Percentiles rank a stretch among this genome's conserved stretches.
phyloP scores from a whole-genome alignment of 73 alveolate species.

The Symbiodinium pilosum region DNA sequence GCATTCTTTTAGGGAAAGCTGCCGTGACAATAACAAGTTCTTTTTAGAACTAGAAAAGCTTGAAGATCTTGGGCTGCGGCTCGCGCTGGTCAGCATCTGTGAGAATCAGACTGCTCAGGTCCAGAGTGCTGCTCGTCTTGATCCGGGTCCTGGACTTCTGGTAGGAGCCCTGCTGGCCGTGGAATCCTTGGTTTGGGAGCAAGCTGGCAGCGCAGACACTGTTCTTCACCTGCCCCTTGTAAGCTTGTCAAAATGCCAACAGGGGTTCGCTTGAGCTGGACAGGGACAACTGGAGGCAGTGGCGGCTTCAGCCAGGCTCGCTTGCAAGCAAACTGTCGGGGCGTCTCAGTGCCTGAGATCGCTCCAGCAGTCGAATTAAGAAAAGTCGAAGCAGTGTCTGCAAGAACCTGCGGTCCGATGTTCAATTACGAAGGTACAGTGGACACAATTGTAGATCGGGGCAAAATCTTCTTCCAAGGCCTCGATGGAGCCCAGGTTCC shows the following conservation, averaged over 20 bases:
- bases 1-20: background rate
- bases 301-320: slow-evolving; percentile 63
- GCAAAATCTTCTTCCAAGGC: slow-evolving; percentile 41
- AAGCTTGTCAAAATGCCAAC: background rate
- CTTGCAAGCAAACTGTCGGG: slow-evolving; percentile 42
- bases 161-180: slow-evolving; percentile 12
- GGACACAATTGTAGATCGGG: slow-evolving; percentile 59
- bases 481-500: slow-evolving; percentile 1
- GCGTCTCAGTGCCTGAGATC: background rate
- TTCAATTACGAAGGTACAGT: background rate
- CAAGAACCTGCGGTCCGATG: background rate
- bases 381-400: too few relatives aligned
- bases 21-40: background rate
- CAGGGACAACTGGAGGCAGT: slow-evolving; percentile 85
- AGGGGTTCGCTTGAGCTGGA: slow-evolving; percentile 63
- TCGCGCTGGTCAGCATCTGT: background rate
- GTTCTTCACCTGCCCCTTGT: background rate
- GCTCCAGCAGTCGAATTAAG: background rate
- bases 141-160: slow-evolving; percentile 26
- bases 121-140: slow-evolving; percentile 49
- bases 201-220: too few relatives aligned
- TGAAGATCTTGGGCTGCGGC: background rate
- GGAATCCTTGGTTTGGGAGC: background rate
- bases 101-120: slow-evolving; percentile 16
- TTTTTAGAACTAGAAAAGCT: too few relatives aligned